Base-by-base conservation (phyloP, 192 early-diverging fungal species). In the Backusella westeae region DNA sequence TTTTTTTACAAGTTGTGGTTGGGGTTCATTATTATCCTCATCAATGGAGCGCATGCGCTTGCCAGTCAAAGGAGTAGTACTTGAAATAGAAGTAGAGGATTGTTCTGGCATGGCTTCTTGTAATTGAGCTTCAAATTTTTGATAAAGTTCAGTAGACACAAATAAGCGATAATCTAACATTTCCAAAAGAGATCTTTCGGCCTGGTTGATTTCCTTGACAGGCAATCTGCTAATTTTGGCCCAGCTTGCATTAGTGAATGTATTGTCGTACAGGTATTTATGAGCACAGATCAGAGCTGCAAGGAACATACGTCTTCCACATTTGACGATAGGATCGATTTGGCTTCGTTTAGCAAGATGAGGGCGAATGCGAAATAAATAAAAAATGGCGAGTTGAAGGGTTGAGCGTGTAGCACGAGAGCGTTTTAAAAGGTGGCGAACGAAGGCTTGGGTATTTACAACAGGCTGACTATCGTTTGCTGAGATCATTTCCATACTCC, bases 231-330 rank as follows among this genome's bases (percentile, higher is more conserved):
- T 96, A 46, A 97, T 93, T 84, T 93, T 94, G 67, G 94, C 85
- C 96, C 96, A 98, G 6, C 93, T 92, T 75, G 86, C 86, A 87
- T 95, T 97, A 21, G 91, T 89, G 81, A 95, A 98, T 69, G 90
- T 91, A 63, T 90, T 90, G 88, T 98, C 96, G 76, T 90, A 89
- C 72, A 93, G 87, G 77, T 91, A 96, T 79, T 98, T 98, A 76
- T 94, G 95, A 7, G 96, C 94, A 67, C 94, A 85, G 67, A 98
- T 93, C 32, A 98, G 81, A 5, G 95, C 86, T n/a, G 92, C 90
- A 10, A 96, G 81, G 80, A 96, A 97, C 83, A 96, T 91, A 65
- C 94, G 87, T 63, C 94, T 91, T 7, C 90, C 93, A 77, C 92
- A 94, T 70, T 83, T 82, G n/a, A 91, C 85, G 26, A 77, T 77